Percentiles rank a stretch among this genome's conserved stretches.
phyloP scores from a whole-genome alignment of 208 protist species.

The Trypanosoma congolense region DNA sequence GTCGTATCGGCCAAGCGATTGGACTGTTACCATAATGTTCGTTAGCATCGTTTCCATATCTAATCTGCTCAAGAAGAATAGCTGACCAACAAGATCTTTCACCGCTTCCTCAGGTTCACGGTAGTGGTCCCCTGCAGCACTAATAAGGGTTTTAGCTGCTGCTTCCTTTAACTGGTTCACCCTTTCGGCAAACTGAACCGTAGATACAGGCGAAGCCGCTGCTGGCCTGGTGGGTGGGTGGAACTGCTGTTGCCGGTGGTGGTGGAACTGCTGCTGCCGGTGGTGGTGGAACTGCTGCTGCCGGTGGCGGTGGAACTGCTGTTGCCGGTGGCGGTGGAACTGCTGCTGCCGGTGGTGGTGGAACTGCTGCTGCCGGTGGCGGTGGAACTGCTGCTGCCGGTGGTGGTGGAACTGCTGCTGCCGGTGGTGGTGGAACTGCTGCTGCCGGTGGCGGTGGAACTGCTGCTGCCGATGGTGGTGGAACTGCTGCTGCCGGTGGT shows the following conservation, averaged over 20 bases:
- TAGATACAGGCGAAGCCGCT: too few species aligned
- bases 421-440: slow-evolving; percentile 8
- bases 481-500: slow-evolving; percentile 4
- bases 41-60: slow-evolving; percentile 60
- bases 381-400: slow-evolving; percentile 10
- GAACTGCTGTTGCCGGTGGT: slow-evolving; percentile 7
- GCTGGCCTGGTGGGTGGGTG: slow-evolving; percentile 9
- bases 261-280: slow-evolving; percentile 6
- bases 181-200: too few species aligned
- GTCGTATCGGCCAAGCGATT: slow-evolving; percentile 77
- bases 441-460: slow-evolving; percentile 11
- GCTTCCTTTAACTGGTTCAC: slow-evolving; percentile 39
- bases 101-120: slow-evolving; percentile 68
- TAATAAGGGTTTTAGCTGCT: slow-evolving; percentile 31
- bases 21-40: slow-evolving; percentile 59
- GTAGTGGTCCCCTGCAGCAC: slow-evolving; percentile 56
- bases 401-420: slow-evolving; percentile 11
- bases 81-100: slow-evolving; percentile 55
- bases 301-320: slow-evolving; percentile 10
- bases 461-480: slow-evolving; percentile 18
- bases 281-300: slow-evolving; percentile 11
- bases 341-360: slow-evolving; percentile 15
- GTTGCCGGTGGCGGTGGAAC: slow-evolving; percentile 22
- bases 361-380: slow-evolving; percentile 6
- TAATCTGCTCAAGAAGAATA: slow-evolving; percentile 75